A percentile compares a stretch with the other conserved stretches of the same genome.
Conservation (phyloP, 352 stramenopile genomes). For the Blastocystis sp. region DNA sequence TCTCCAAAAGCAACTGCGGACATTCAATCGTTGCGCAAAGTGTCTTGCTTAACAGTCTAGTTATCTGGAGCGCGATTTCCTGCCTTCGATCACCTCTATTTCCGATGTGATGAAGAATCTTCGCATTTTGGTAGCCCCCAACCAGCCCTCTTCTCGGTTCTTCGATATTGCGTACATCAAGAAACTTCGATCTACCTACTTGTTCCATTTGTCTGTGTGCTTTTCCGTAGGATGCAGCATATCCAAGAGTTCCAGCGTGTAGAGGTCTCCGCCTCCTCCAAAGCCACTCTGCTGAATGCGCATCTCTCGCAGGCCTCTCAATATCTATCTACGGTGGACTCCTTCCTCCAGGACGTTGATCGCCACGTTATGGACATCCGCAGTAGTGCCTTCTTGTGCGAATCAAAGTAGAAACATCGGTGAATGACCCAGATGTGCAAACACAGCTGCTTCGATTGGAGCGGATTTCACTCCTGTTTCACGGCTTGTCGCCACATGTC, state of each 20-base stretch:
- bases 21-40: neutral
- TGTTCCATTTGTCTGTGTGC: neutral
- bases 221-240: neutral
- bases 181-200: neutral
- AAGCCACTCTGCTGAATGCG: neutral
- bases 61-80: slow-evolving; percentile 19
- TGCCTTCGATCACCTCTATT: neutral
- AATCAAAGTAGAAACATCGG: slow-evolving; percentile 3
- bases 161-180: slow-evolving; percentile 28
- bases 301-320: neutral
- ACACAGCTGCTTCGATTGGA: neutral
- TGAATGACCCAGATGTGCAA: slow-evolving; percentile 35
- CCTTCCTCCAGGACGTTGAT: neutral
- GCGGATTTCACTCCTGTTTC: slow-evolving; percentile 13
- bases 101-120: slow-evolving; percentile 12
- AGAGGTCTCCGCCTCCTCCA: neutral
- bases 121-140: slow-evolving; percentile 23
- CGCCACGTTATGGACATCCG: neutral
- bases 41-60: neutral
- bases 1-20: neutral
- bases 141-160: slow-evolving; percentile 47
- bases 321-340: neutral
- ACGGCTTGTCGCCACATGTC: neutral
- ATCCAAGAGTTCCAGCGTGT: neutral
- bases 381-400: neutral